These are phyloP conservation scores for Colletotrichum endophyticum DNA, from an alignment of 2,329 filamentous ascomycete species.

Conservation along the genomic window DNA sequence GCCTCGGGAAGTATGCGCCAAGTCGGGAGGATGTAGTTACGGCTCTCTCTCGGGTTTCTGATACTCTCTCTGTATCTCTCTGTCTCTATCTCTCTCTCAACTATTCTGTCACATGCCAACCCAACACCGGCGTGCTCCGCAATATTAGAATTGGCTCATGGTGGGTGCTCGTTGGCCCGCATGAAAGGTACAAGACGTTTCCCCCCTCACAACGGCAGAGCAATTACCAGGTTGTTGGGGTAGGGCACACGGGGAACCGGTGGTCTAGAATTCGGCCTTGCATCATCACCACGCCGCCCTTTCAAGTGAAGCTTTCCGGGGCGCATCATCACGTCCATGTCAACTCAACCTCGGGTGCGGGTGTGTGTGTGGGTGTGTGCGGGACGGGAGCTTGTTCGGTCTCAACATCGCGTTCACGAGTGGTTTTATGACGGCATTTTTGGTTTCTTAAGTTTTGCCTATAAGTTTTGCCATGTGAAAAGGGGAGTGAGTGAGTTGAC, in stretches of 20 bases:
- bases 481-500: background rate
- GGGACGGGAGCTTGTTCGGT: background rate
- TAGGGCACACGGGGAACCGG: background rate
- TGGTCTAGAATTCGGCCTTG: background rate
- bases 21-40: background rate
- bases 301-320: background rate
- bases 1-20: conserved; percentile 9
- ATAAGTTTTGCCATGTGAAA: background rate
- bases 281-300: background rate
- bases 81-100: background rate
- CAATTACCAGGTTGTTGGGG: background rate
- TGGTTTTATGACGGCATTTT: background rate
- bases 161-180: background rate
- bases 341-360: background rate
- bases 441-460: background rate
- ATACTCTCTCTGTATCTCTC: background rate
- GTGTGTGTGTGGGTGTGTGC: background rate
- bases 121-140: background rate
- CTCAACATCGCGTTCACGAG: background rate
- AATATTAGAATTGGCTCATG: background rate
- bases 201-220: background rate
- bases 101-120: conserved; percentile 10
- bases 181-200: background rate
- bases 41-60: background rate
- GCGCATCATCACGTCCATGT: background rate